Base-by-base conservation (phyloP, 495 filamentous ascomycete species). In the Hypoxylon lenormandii region DNA sequence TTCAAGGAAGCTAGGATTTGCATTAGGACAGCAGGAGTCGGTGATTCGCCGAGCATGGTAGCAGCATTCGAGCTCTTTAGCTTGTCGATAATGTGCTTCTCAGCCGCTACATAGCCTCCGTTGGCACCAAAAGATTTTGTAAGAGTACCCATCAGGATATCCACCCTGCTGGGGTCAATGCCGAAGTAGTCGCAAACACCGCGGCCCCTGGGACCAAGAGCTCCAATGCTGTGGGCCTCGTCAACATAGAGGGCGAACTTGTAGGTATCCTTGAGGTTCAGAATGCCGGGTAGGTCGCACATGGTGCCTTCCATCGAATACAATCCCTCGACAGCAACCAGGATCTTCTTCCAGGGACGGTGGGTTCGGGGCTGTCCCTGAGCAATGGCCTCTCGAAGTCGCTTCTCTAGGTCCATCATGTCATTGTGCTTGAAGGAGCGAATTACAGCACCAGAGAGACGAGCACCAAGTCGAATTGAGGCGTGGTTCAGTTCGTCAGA, bases 281-380 rank as follows among this genome's bases (percentile, higher is more conserved):
- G 77, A 40, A 98, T 78, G 60, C 91, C 92, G 12, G 94, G 95
- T 26, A 98, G 86, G 73, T 98, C 94, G 77, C 90, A 92, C 94
- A 98, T 97, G 45, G 94, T 97, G 28, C 95, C 95, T 79, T 98
- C 95, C 95, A 98, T 98, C 1, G 94, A 97, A 82, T 98, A 98
- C 0, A 98, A 86, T 61, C 95, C 95, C 76, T 98, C 95, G 37
- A 98, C 92, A 33, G 94, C 93, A 51, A 98, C 92, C 47, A 98
- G 80, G 62, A 98, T 98, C 85, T 97, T 98, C 84, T 94, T 96
- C 95, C 95, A 98, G 10, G 95, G 95, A 7, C 95, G 90, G 75
- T 98, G 95, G 16, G 94, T 98, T 61, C 95, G 89, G 23, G 96
- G 96, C 68, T 98, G 95, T 13, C 95, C 95, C 80, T 97, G 93